A percentile compares a stretch with the other conserved stretches of the same genome.
These are phyloP conservation scores for Magnolia changhungtana DNA, from an alignment of 164 flowering plant species.

Conservation along the genomic window DNA sequence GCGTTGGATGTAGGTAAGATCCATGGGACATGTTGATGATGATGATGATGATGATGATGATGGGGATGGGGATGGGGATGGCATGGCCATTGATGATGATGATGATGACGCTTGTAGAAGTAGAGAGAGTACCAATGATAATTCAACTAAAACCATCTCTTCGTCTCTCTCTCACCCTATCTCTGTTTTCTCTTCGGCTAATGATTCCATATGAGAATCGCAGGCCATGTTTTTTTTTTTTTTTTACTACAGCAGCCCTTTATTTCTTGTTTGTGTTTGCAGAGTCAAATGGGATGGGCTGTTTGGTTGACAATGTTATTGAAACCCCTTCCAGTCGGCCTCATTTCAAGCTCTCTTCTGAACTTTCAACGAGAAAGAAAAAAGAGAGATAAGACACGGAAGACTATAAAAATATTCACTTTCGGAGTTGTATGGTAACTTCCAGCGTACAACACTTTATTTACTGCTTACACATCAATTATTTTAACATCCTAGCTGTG, in stretches of 20 bases:
- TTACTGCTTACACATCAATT: too few relatives aligned
- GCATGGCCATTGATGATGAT: background rate
- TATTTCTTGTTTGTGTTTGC: background rate
- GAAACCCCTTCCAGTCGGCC: too few relatives aligned
- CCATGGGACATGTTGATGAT: conserved; percentile 44
- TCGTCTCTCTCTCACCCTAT: background rate
- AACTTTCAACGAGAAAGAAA: too few relatives aligned
- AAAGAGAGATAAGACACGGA: too few relatives aligned
- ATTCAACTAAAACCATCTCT: background rate
- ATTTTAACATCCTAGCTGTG: too few relatives aligned
- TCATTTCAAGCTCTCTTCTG: too few relatives aligned
- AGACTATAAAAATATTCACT: too few relatives aligned
- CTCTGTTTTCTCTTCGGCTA: background rate
- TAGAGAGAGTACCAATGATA: background rate
- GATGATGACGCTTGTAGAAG: background rate
- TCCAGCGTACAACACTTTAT: too few relatives aligned
- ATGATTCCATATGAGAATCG: background rate
- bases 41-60: background rate
- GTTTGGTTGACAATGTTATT: background rate
- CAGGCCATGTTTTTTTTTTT: background rate
- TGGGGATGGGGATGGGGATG: background rate
- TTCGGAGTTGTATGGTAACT: too few relatives aligned
- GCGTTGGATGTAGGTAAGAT: conserved; percentile 36
- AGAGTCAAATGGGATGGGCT: background rate
- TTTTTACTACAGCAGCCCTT: background rate